Base-by-base conservation (phyloP, 805 yeast genomes). In the Saccharomyces mikatae region DNA sequence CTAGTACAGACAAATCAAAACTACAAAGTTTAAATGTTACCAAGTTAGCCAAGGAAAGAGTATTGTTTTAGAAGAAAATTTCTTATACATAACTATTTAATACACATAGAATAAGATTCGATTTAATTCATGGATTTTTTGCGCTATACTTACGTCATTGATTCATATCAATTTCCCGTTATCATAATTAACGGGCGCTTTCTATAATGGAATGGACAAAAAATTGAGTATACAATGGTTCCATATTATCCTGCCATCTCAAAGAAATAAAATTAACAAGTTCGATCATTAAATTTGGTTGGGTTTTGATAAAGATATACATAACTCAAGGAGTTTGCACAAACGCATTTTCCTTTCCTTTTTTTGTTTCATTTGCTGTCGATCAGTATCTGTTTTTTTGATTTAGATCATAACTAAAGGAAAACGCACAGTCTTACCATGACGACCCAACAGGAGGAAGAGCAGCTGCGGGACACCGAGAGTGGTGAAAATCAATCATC, bases 1-100 rank as follows among this genome's bases (percentile, higher is more conserved):
- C 10, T 32, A 61, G 66, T 29, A 53, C 58, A 10, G 54, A 58
- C 17, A 61, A 64, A 32, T 50, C 59, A 5, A 17, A 17, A 36
- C 17, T 36, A 11, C 44, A 17, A 17, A 56, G 57, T 27, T 47
- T 67, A 17, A 59, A 61, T 21, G 62, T 60, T n/a, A 63, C 61
- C 22, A 54, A 60, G 13, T 51, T 67, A 52, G 67, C 72, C 28
- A 64, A 64, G 31, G 71, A 68, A 57, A 65, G 73, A 60, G 71
- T 69, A 6, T 54, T 63, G n/a, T 55, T 55, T 17, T 36, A 36
- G 17, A 36, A 17, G 1, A 6, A 17, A 13, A 31, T 5, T 6
- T n/a, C n/a, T n/a, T 17, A 17, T 17, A 36, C 17, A 36, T 36
- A 36, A n/a, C 14, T 17, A 36, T 10, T 10, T 8, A 29, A 29